These are phyloP conservation scores for Hypoxylon sp. DNA, from an alignment of 2,329 filamentous ascomycete species.

Conservation along the genomic window DNA sequence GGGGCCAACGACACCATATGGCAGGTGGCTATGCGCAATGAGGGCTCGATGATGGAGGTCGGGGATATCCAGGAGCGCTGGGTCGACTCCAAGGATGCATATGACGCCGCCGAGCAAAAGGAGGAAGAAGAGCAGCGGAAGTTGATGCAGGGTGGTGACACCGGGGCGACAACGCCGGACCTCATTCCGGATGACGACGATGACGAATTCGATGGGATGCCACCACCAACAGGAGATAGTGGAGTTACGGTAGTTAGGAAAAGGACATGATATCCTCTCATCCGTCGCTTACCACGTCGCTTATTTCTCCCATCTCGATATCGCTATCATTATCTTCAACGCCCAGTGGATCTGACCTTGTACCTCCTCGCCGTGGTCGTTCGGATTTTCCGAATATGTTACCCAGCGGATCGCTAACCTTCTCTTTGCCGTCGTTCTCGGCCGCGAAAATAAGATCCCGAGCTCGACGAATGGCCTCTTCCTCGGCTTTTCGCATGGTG, in stretches of 20 bases:
- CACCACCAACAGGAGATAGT: constrained; percentile 62
- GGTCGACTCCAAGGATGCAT: constrained; percentile 89
- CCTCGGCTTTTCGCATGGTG: constrained; percentile 91
- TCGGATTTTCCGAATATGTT: constrained; percentile 55
- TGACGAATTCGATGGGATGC: constrained; percentile 64
- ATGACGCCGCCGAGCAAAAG: constrained; percentile 81
- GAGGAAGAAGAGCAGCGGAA: constrained; percentile 81
- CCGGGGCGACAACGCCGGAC: constrained; percentile 50
- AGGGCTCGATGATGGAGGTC: constrained; percentile 80
- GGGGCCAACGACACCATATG: constrained; percentile 97
- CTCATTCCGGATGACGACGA: constrained; percentile 52
- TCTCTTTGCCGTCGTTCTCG: constrained; percentile 57
- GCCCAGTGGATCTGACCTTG: constrained; percentile 55
- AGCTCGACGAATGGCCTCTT: constrained; percentile 86
- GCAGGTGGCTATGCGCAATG: constrained; percentile 91
- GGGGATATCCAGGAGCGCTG: constrained; percentile 95
- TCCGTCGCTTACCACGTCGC: constrained; percentile 45
- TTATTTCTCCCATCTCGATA: constrained; percentile 49
- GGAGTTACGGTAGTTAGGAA: constrained; percentile 80
- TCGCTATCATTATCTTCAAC: constrained; percentile 60
- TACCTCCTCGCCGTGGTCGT: constrained; percentile 37
- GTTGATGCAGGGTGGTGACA: constrained; percentile 53
- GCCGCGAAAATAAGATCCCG: constrained; percentile 77
- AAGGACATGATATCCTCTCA: constrained; percentile 61
- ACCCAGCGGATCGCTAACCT: constrained; percentile 49